These are phyloP conservation scores for Allantophomopsis cytisporea DNA, from an alignment of 2,329 filamentous ascomycete genomes.

Conservation along the genomic window DNA sequence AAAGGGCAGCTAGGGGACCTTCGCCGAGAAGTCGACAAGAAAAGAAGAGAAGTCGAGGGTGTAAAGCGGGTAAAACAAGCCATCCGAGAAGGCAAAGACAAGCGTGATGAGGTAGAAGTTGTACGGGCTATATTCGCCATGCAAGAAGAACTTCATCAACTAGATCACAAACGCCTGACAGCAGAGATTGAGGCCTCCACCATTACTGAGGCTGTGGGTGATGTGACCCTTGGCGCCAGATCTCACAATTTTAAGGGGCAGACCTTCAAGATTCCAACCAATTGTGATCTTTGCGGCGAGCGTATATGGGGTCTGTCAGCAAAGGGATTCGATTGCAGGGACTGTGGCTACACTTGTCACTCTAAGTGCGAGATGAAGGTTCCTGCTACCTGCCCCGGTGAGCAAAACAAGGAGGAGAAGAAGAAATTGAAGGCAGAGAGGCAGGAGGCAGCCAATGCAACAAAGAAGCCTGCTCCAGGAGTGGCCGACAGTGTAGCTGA, in stretches of 20 bases:
- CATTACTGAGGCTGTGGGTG: constrained; percentile 82
- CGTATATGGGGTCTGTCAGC: constrained; percentile 94
- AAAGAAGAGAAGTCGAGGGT: constrained; percentile 70
- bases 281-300: constrained; percentile 93
- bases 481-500: constrained; percentile 38
- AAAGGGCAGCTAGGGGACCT: constrained; percentile 73
- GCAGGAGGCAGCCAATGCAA: constrained; percentile 58
- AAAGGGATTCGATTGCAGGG: constrained; percentile 90
- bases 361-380: constrained; percentile 99
- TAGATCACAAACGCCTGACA: constrained; percentile 72
- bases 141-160: constrained; percentile 74
- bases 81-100: constrained; percentile 73
- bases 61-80: constrained; percentile 60
- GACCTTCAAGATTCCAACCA: constrained; percentile 97
- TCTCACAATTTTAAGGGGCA: constrained; percentile 98
- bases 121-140: constrained; percentile 72
- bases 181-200: constrained; percentile 89
- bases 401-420: constrained; percentile 85
- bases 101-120: constrained; percentile 76
- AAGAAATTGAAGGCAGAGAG: constrained; percentile 84
- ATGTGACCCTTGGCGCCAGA: constrained; percentile 81
- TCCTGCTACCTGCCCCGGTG: constrained; percentile 86
- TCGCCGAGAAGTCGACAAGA: constrained; percentile 72
- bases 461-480: constrained; percentile 9
- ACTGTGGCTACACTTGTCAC: constrained; percentile 96